These are phyloP conservation scores for Penicillium sp. DNA, from an alignment of 2,329 filamentous ascomycete species.

Conservation along the genomic window DNA sequence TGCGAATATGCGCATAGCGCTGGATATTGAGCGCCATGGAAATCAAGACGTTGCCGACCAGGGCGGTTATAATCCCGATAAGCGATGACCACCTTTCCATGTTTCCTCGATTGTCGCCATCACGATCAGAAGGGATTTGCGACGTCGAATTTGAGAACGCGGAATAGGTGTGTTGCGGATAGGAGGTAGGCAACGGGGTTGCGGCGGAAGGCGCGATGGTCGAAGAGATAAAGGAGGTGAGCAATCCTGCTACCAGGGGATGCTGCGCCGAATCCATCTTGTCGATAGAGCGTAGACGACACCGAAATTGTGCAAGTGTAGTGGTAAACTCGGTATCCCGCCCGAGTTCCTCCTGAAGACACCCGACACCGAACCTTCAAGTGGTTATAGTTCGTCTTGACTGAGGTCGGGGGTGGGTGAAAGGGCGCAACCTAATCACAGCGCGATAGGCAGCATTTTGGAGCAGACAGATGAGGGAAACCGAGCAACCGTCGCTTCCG, in stretches of 20 bases:
- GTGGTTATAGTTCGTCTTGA: slow-evolving; percentile 8
- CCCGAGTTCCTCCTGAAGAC: slow-evolving; percentile 7
- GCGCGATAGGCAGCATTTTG: slow-evolving; percentile 20
- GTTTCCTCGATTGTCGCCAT: slow-evolving; percentile 23
- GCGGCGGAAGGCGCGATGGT: slow-evolving; percentile 25
- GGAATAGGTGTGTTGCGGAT: slow-evolving; percentile 16
- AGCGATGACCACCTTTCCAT: slow-evolving; percentile 74
- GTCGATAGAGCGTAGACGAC: neutral
- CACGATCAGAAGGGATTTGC: slow-evolving; percentile 17
- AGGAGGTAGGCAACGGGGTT: slow-evolving; percentile 16
- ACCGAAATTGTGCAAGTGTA: neutral
- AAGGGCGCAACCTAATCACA: slow-evolving; percentile 18
- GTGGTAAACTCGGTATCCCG: slow-evolving; percentile 6
- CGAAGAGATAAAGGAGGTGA: slow-evolving; percentile 29
- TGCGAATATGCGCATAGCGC: slow-evolving; percentile 86
- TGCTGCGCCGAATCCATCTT: slow-evolving; percentile 31
- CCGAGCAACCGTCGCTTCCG: slow-evolving; percentile 5
- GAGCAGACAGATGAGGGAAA: neutral
- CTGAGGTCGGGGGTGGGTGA: slow-evolving; percentile 8
- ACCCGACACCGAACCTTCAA: slow-evolving; percentile 6
- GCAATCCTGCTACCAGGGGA: slow-evolving; percentile 30
- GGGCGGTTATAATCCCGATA: slow-evolving; percentile 91
- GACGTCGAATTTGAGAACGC: slow-evolving; percentile 16
- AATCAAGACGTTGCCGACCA: slow-evolving; percentile 89
- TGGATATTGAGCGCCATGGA: slow-evolving; percentile 96